phyloP scores from a whole-genome alignment of 192 early-diverging fungal species.

The Podila epigama region DNA sequence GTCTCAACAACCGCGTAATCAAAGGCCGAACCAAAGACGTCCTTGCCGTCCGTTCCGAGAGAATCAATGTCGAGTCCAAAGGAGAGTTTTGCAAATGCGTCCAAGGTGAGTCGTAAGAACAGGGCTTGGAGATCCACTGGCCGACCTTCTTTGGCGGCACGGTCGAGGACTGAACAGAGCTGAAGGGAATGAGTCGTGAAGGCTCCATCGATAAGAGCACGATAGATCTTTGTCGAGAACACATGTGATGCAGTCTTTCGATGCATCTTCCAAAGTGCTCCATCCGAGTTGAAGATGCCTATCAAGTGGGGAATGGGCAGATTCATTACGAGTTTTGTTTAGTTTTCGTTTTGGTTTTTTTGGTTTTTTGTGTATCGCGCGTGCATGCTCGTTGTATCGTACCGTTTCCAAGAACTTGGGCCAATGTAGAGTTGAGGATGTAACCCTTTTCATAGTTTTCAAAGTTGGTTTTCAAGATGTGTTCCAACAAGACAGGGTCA shows the following conservation, averaged over 20 bases:
- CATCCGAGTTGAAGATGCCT: slow-evolving; percentile 50
- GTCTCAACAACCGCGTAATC: slow-evolving; percentile 55
- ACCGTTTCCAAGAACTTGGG: slow-evolving; percentile 49
- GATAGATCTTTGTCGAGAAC: slow-evolving; percentile 46
- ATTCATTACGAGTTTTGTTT: neutral
- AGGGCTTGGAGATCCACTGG: slow-evolving; percentile 53
- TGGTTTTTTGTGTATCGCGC: too few relatives aligned
- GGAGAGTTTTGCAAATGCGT: slow-evolving; percentile 48
- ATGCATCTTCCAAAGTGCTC: slow-evolving; percentile 40
- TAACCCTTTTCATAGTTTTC: slow-evolving; percentile 47
- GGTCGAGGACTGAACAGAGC: slow-evolving; percentile 24
- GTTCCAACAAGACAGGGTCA: slow-evolving; percentile 30
- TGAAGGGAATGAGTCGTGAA: slow-evolving; percentile 26
- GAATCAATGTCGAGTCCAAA: slow-evolving; percentile 60
- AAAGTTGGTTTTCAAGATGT: slow-evolving; percentile 51
- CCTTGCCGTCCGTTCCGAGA: slow-evolving; percentile 38
- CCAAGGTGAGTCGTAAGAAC: slow-evolving; percentile 55
- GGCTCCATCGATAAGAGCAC: slow-evolving; percentile 31
- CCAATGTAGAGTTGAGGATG: slow-evolving; percentile 15
- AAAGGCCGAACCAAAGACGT: slow-evolving; percentile 60
- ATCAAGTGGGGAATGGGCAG: neutral
- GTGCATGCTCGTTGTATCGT: too few relatives aligned
- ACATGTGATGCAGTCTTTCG: slow-evolving; percentile 43
- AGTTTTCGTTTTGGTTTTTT: neutral
- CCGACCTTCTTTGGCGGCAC: slow-evolving; percentile 14